A percentile compares a stretch with the other conserved stretches of the same genome.
These are phyloP conservation scores for Jacaranda copaia DNA, from an alignment of 257 asterid genomes.

Conservation along the genomic window DNA sequence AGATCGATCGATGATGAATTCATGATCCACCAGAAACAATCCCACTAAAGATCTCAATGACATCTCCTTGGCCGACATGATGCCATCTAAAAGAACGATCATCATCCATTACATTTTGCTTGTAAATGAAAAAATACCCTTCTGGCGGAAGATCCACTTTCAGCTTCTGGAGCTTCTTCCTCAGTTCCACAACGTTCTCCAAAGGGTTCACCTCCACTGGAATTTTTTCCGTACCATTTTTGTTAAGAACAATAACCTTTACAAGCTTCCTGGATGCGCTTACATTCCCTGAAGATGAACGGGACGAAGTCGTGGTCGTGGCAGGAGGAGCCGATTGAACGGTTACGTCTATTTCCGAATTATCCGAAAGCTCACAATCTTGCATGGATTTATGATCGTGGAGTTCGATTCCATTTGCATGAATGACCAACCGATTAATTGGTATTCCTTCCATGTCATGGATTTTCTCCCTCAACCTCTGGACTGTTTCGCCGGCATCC, in stretches of 20 bases:
- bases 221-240: slow-evolving; percentile 47
- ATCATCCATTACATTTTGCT: slow-evolving; percentile 79
- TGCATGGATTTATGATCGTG: slow-evolving; percentile 46
- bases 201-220: slow-evolving; percentile 54
- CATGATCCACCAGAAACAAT: slow-evolving; percentile 64
- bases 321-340: slow-evolving; percentile 31
- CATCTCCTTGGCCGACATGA: slow-evolving; percentile 63
- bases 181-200: slow-evolving; percentile 60
- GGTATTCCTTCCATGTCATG: slow-evolving; percentile 51
- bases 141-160: slow-evolving; percentile 58
- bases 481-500: slow-evolving; percentile 48
- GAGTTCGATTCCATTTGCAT: slow-evolving; percentile 54
- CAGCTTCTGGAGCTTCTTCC: slow-evolving; percentile 53
- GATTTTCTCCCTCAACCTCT: slow-evolving; percentile 59
- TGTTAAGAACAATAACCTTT: slow-evolving; percentile 42
- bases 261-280: slow-evolving; percentile 32
- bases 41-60: slow-evolving; percentile 72
- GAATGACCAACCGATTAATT: slow-evolving; percentile 25
- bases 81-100: slow-evolving; percentile 76
- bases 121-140: slow-evolving; percentile 70
- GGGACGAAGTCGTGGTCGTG: slow-evolving; percentile 25
- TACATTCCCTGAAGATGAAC: slow-evolving; percentile 30
- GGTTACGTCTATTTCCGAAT: slow-evolving; percentile 49
- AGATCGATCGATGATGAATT: background rate
- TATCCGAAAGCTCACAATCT: slow-evolving; percentile 45